Evolutionary conservation across 2,329 filamentous ascomycete species (phyloP), one percentile per base, ranked within the genome.

Genomic region (Zasmidium angulare): DNA sequence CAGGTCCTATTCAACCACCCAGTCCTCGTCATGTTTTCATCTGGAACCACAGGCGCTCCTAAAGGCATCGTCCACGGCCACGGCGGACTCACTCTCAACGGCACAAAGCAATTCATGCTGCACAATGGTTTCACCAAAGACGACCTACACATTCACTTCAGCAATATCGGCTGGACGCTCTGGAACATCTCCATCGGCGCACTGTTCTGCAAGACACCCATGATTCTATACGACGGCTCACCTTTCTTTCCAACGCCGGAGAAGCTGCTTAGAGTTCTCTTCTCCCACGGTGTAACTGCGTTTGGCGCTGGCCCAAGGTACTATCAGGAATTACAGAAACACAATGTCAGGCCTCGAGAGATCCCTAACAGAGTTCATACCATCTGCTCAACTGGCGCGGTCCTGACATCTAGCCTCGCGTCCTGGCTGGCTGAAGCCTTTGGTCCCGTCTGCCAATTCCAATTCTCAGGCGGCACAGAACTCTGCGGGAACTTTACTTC

Each of bases 121-220:
- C 83, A 87, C 64, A 71, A 77, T 10, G 75, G 80, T 46, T 66
- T 81, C 49, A 73, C 72, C 0, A 69, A 79, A 0, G 22, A 56
- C 3, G 71, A 77, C 2, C 78, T 72, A 14, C 77, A 80, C 0
- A 64, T 86, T 24, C 84, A 87, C 69, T 86, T 84, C 67, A 86
- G 80, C 0, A 82, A 79, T 0, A 90, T 88, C 0, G 88, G 89
- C 0, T 93, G 90, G 90, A 93, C 95, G 73, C 93, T 95, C 89
- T 93, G 92, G 71, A 77, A 91, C 10, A 76, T 81, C 2, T 83
- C 82, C 36, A 76, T 90, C 0, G 79, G 79, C 20, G 78, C 80
- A 4, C 77, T 93, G 2, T 66, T 88, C 1, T 75, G 79, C 29
- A 89, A 89, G 4, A 79, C 80, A 0, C 80, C 83, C 3, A 78